Evolutionary conservation across 2,329 filamentous ascomycete species (phyloP), one percentile per base, ranked within the genome.

Genomic region (Colletotrichum sp.): DNA sequence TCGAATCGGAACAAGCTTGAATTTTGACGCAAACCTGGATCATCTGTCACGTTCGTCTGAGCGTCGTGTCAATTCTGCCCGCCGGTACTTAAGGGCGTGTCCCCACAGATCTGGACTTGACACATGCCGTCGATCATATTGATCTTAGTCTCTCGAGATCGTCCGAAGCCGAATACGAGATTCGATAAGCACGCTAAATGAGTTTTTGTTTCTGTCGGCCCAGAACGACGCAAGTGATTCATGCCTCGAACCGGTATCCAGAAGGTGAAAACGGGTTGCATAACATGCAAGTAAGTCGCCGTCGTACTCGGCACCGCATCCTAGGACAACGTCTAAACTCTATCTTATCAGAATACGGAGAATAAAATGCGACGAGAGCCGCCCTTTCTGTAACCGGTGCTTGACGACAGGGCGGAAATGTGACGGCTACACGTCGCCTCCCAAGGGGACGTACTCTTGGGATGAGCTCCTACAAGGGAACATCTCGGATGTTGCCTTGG

Each of bases 281-380:
- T 24, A 6, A 79, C 78, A 9, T 79, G 78, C 78, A 79, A 77
- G 75, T 77, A 61, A 52, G 76, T 78, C 13, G 30, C 10, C 3
- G 8, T 30, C 7, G 26, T 60, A 34, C 18, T 18, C 32, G n/a
- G 43, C 43, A 52, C n/a, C 26, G 34, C 10, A 8, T 59, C 24
- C 21, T 24, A 6, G 55, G 24, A 21, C 12, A 16, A 16, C 16
- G 3, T 30, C 21, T 59, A 59, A 26, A 30, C 18, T 32, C 18
- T 30, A 26, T 34, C 3, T 61, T 9, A 24, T 34, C 7, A 77
- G 74, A 18, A 66, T 66, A 16, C 71, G 78, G 7, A 63, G 74
- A 13, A 57, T 79, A 14, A 78, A 75, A 4, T 79, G 78, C 26
- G 78, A 79, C 66, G 78, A 79, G 43, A 48, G 16, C 18, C 76